These are phyloP conservation scores for Leishmania tarentolae DNA, from an alignment of 208 protist genomes.

Conservation along the genomic window DNA sequence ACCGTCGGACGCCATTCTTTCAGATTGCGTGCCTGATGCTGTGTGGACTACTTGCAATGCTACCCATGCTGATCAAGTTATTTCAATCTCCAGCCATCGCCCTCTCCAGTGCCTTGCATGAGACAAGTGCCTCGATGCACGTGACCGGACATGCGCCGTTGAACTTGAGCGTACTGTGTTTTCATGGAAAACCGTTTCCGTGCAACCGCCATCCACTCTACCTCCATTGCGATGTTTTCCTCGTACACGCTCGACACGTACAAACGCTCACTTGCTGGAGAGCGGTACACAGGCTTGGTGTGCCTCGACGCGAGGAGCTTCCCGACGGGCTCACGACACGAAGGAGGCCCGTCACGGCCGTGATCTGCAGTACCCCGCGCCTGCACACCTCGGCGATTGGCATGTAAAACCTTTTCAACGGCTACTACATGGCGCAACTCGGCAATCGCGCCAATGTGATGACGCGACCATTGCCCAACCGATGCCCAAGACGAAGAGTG, in stretches of 20 bases:
- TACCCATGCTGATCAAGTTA: conserved; percentile 63
- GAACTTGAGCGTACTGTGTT: conserved; percentile 37
- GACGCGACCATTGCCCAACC: conserved; percentile 27
- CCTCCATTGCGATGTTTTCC: conserved; percentile 28
- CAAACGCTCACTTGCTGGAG: conserved; percentile 35
- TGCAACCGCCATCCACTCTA: conserved; percentile 15
- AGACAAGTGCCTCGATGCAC: conserved; percentile 35
- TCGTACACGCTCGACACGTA: conserved; percentile 43
- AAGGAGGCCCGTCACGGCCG: background rate
- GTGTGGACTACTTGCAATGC: conserved; percentile 71
- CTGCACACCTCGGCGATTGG: conserved; percentile 45
- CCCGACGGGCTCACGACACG: background rate
- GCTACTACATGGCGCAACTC: conserved; percentile 28
- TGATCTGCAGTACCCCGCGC: conserved; percentile 66
- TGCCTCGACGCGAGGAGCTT: conserved; percentile 34
- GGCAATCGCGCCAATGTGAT: conserved; percentile 18
- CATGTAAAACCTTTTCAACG: conserved; percentile 44
- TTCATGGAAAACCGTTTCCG: conserved; percentile 8
- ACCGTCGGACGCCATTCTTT: conserved; percentile 71
- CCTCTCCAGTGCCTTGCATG: conserved; percentile 50
- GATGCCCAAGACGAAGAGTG: conserved; percentile 47
- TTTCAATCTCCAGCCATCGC: conserved; percentile 30
- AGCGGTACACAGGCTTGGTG: conserved; percentile 48
- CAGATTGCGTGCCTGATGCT: conserved; percentile 74
- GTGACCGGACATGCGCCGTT: conserved; percentile 27